Evolutionary conservation across 805 yeast genomes (phyloP).

Genomic region (Ogataea ramenticola): DNA sequence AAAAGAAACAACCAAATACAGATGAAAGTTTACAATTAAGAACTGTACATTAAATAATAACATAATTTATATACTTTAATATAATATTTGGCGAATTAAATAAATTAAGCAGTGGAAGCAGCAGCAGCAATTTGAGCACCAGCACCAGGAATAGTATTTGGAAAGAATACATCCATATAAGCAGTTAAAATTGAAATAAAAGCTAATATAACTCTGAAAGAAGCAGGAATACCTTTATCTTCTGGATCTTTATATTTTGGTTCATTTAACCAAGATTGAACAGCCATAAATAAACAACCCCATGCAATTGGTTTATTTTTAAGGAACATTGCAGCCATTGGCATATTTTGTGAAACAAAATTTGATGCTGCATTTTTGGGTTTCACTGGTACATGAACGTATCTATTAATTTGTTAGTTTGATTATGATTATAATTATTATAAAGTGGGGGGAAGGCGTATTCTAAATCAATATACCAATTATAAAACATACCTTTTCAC

Average conservation of each 20-base stretch:
- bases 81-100: no score
- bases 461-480: no score
- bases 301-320: constrained; percentile 48
- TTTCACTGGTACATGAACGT: constrained; percentile 41
- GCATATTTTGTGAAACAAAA: constrained; percentile 45
- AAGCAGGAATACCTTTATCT: constrained; percentile 36
- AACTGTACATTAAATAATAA: no score
- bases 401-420: no score
- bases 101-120: constrained; percentile 3
- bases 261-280: constrained; percentile 40
- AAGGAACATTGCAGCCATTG: constrained; percentile 61
- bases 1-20: constrained; percentile 16
- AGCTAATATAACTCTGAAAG: constrained; percentile 39
- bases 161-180: constrained; percentile 46
- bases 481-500: constrained; percentile 22
- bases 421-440: no score
- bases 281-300: constrained; percentile 44
- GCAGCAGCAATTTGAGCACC: constrained; percentile 15
- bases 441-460: no score
- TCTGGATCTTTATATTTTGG: constrained; percentile 22
- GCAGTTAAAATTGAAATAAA: constrained; percentile 39
- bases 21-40: background rate
- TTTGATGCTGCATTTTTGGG: constrained; percentile 38
- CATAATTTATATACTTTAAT: no score
- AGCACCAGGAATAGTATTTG: constrained; percentile 29